Base-by-base conservation (phyloP, 2,329 filamentous ascomycete species). In the Colletotrichum liriopes region DNA sequence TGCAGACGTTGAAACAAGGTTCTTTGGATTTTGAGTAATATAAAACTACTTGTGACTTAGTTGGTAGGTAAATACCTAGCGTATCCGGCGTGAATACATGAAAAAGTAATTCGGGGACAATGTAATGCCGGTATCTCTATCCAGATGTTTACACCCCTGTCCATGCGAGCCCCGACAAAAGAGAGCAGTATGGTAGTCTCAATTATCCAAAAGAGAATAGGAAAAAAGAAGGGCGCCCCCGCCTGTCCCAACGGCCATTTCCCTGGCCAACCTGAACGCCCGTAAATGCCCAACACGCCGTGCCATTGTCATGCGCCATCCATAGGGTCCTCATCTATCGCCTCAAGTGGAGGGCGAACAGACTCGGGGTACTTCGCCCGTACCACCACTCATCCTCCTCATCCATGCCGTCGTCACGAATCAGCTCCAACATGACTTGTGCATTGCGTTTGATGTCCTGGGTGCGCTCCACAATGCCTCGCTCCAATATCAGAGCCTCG, bases 371-470 rank as follows among this genome's bases (percentile, higher is more conserved):
- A 43, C 81, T 82, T 63, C 84, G 85, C 56, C 89, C 88, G 75
- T 91, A 91, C 83, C 87, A 86, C 89, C 90, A 92, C 74, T 91
- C 87, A 73, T 92, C 90, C 77, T 90, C 86, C 67, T 89, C 87
- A 26, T 86, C 86, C 26, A 87, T 80, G 23, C 88, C 89, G 66
- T 91, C 88, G 72, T 92, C 90, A 60, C 87, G 86, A 74, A 92
- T 92, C n/a, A 92, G 82, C 72, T 92, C 89, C 66, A 91, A 80
- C 81, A 92, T 86, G 32, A 92, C 87, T 74, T 90, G 86, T 16
- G 87, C 88, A 67, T 92, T 92, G 51, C 90, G 86, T 77, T 90
- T 90, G 75, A 92, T 92, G 72, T 92, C 88, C 71, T 88, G 83
- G 0, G 89, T 82, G 29, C 87, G 83, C 70, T 86, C 83, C 7